phyloP scores from a whole-genome alignment of 2,329 filamentous ascomycete genomes.

The Penicillium nordicum region DNA sequence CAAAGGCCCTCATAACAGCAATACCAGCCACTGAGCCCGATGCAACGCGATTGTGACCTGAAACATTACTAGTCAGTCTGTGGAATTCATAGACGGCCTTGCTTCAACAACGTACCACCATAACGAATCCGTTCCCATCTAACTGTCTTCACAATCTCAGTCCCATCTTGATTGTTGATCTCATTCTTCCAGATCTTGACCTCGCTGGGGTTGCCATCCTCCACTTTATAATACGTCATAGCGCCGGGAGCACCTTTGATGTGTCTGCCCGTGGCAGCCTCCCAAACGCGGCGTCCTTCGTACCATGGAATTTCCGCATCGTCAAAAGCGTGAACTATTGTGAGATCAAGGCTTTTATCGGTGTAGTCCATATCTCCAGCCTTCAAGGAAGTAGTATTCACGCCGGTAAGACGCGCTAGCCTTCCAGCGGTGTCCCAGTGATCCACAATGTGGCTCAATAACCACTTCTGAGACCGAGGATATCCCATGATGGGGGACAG shows the following conservation, averaged over 20 bases:
- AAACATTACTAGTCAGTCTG: not conserved
- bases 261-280: slow-evolving; percentile 33
- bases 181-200: slow-evolving; percentile 39
- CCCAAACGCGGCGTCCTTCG: slow-evolving; percentile 42
- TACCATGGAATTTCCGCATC: slow-evolving; percentile 77
- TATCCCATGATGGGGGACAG: slow-evolving; percentile 70
- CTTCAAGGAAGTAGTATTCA: slow-evolving; percentile 30
- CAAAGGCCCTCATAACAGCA: slow-evolving; percentile 39
- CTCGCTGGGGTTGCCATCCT: slow-evolving; percentile 31
- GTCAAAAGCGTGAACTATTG: slow-evolving; percentile 74
- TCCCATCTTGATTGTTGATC: slow-evolving; percentile 15
- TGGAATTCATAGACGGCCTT: not conserved
- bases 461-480: slow-evolving; percentile 59
- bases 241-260: slow-evolving; percentile 25
- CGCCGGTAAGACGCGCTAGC: slow-evolving; percentile 47
- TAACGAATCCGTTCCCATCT: slow-evolving; percentile 45
- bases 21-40: slow-evolving; percentile 39
- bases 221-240: slow-evolving; percentile 29
- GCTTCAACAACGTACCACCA: slow-evolving; percentile 37
- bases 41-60: slow-evolving; percentile 43
- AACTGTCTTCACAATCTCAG: slow-evolving; percentile 35
- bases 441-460: slow-evolving; percentile 68
- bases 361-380: slow-evolving; percentile 53
- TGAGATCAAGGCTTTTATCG: slow-evolving; percentile 58
- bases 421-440: slow-evolving; percentile 72